phyloP scores from a whole-genome alignment of 1,139 yeast species.

The Neolecta irregularis region DNA sequence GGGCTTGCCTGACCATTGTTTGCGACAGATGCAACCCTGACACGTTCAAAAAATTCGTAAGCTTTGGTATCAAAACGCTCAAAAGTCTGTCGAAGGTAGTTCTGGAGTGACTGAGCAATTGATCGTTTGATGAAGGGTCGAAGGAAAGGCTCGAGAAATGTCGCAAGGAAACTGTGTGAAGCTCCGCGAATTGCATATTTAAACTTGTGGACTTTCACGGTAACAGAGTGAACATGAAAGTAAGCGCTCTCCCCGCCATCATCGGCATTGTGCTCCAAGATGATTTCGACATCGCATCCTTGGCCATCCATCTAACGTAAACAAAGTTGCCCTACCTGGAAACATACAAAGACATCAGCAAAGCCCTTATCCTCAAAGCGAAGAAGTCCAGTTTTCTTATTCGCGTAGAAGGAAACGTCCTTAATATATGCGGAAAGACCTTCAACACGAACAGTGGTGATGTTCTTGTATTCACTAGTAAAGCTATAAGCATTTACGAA shows the following conservation, averaged over 20 bases:
- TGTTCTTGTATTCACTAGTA: constrained; percentile 7
- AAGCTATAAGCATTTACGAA: constrained; percentile 10
- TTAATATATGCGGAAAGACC: constrained; percentile 7
- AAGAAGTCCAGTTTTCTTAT: constrained; percentile 11
- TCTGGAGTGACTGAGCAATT: constrained; percentile 6
- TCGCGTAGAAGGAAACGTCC: constrained; percentile 10
- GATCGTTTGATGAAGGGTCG: constrained; percentile 8
- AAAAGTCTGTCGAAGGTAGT: neutral
- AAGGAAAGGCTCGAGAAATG: constrained; percentile 9
- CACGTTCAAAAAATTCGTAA: constrained; percentile 9
- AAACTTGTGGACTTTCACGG: constrained; percentile 9
- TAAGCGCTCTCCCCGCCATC: no score
- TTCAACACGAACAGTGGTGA: constrained; percentile 5
- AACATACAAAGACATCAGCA: constrained; percentile 8
- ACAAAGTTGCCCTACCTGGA: no score
- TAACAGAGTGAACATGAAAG: constrained; percentile 9
- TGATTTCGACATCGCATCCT: constrained; percentile 9
- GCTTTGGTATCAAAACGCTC: constrained; percentile 5
- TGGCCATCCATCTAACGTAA: constrained; percentile 12
- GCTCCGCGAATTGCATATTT: constrained; percentile 9
- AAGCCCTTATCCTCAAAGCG: constrained; percentile 10
- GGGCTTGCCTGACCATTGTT: constrained; percentile 11
- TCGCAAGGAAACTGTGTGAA: constrained; percentile 8
- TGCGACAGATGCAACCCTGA: constrained; percentile 9
- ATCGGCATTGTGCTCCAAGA: constrained; percentile 6